These are phyloP conservation scores for Stemphylium beticola DNA, from an alignment of 2,329 filamentous ascomycete genomes.

Conservation along the genomic window DNA sequence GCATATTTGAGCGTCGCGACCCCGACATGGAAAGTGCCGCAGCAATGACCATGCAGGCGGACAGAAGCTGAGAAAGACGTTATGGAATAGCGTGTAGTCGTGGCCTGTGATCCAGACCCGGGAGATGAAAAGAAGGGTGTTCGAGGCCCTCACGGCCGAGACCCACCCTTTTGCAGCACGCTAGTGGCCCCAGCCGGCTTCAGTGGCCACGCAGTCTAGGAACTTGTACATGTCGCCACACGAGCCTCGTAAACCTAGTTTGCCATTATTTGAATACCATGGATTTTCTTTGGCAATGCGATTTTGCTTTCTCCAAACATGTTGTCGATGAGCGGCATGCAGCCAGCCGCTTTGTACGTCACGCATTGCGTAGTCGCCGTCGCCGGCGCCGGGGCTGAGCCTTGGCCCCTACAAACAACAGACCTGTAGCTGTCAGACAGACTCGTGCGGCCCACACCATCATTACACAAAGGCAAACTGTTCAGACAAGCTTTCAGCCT, in stretches of 20 bases:
- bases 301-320: too few species aligned
- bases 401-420: background rate
- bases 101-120: conserved; percentile 20
- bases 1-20: conserved; percentile 14
- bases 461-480: background rate
- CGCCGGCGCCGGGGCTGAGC: background rate
- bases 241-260: too few species aligned
- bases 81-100: conserved; percentile 14
- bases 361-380: too few species aligned
- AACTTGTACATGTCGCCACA: too few species aligned
- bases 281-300: too few species aligned
- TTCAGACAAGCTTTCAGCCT: background rate
- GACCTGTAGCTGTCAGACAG: background rate
- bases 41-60: conserved; percentile 4
- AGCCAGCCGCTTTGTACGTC: too few species aligned
- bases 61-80: conserved; percentile 12
- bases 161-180: conserved; percentile 4
- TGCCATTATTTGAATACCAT: too few species aligned
- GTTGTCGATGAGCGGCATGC: background rate
- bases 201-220: background rate
- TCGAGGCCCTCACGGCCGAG: conserved; percentile 20
- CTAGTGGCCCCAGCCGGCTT: conserved; percentile 11
- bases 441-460: background rate
- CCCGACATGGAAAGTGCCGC: conserved; percentile 8
- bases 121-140: conserved; percentile 23